A percentile compares a stretch with the other conserved stretches of the same genome.
These are phyloP conservation scores for Yamadazyma atmosphaerica DNA, from an alignment of 1,139 yeast species.

Conservation along the genomic window DNA sequence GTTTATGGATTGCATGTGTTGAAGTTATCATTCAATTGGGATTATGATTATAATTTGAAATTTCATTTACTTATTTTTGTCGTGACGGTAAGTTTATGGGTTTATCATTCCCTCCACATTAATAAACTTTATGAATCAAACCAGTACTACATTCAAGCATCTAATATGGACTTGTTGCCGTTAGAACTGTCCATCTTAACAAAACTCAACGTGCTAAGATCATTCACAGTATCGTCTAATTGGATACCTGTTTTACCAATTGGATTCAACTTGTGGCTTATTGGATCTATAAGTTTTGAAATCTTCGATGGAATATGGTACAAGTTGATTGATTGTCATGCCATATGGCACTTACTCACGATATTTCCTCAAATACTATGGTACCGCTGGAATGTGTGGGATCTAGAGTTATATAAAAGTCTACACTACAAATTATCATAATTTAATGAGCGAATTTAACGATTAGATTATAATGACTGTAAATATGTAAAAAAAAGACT, in stretches of 20 bases:
- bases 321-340: constrained; percentile 41
- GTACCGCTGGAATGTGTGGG: constrained; percentile 56
- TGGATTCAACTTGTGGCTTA: constrained; percentile 33
- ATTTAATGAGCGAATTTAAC: neutral
- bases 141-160: constrained; percentile 31
- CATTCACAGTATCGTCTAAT: constrained; percentile 23
- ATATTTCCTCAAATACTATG: constrained; percentile 44
- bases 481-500: neutral
- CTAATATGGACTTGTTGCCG: constrained; percentile 38
- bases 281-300: constrained; percentile 39
- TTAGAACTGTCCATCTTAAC: constrained; percentile 39
- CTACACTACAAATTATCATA: constrained; percentile 3
- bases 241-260: constrained; percentile 40
- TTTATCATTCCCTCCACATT: constrained; percentile 29
- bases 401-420: constrained; percentile 36
- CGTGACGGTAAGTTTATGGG: constrained; percentile 34
- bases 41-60: constrained; percentile 39
- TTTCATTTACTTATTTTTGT: constrained; percentile 38
- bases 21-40: constrained; percentile 36
- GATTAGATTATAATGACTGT: neutral
- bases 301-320: constrained; percentile 35
- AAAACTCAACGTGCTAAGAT: constrained; percentile 30
- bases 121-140: constrained; percentile 21
- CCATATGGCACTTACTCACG: constrained; percentile 47
- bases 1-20: constrained; percentile 29